Base-by-base conservation (phyloP, 345 rosid genomes). In the Aquilaria malaccensis region DNA sequence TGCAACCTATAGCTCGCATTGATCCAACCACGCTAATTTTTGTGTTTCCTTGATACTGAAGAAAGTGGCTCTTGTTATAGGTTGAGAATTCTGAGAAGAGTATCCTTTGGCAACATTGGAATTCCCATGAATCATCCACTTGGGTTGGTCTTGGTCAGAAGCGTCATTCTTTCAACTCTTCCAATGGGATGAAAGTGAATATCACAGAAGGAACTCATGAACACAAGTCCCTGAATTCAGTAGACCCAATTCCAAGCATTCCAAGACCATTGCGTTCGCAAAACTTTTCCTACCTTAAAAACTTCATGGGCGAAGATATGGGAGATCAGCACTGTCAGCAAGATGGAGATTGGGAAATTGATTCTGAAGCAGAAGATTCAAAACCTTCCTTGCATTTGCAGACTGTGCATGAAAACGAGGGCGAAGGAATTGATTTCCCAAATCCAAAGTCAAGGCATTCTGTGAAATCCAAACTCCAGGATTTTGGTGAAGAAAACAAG, bases 131-230 rank as follows among this genome's bases (percentile, higher is more conserved):
- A 59, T 65, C 80, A 59, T 58, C 74, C 2, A 50, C 59, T 64
- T 70, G 68, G 66, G 52, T 79, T n/a, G 89, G 43, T 37, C 43
- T 79, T n/a, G 89, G 43, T 37, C 43, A 77, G 62, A 84, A 79
- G 75, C 61, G 66, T 63, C 65, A 68, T 58, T 62, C 76, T 30
- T 56, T 3, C 43, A 2, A 57, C 63, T 68, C 64, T 30, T 54
- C 68, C 50, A 50, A 30, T 58, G 78, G 69, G 68, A 56, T 50
- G 13, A 71, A 70, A 48, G 47, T 55, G 43, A 54, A 70, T 41
- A 32, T 30, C 58, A 31, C 10, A 29, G 58, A 41, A 63, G 61
- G 33, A 50, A 65, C 45, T 37, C 70, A 60, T 33, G 70, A 67
- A 50, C 22, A 30, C 49, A 70, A 59, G 56, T 55, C 69, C 15